Conservation (phyloP, 805 yeast genomes). For the Saturnispora sekii region DNA sequence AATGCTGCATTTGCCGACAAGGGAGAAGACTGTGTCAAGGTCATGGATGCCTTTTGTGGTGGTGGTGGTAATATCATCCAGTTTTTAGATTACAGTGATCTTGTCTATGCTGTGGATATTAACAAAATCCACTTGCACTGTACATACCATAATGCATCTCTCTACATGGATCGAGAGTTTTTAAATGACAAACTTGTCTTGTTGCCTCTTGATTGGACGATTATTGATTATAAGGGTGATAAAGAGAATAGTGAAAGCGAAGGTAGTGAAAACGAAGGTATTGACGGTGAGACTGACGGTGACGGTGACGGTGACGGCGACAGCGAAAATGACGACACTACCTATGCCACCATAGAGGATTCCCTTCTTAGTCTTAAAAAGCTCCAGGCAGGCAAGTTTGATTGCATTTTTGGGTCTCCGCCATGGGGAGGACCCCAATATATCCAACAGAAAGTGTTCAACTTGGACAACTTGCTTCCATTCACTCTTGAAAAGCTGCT, state of each 20-base stretch:
- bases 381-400: constrained; percentile 26
- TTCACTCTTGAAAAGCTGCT: constrained; percentile 36
- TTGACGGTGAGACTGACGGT: too few relatives aligned
- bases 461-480: constrained; percentile 37
- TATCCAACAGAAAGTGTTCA: constrained; percentile 31
- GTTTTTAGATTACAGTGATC: constrained; percentile 26
- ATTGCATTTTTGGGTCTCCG: constrained; percentile 60
- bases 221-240: neutral
- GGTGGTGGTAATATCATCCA: constrained; percentile 85
- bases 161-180: constrained; percentile 6
- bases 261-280: too few relatives aligned
- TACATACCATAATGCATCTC: constrained; percentile 5
- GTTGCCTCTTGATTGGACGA: constrained; percentile 10
- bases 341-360: constrained; percentile 4
- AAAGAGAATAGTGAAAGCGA: neutral
- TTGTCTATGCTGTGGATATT: constrained; percentile 10
- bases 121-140: constrained; percentile 12
- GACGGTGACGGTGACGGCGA: neutral
- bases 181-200: constrained; percentile 3
- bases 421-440: constrained; percentile 84
- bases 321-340: neutral
- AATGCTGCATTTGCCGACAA: constrained; percentile 68
- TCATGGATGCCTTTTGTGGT: constrained; percentile 73
- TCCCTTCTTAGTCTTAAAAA: neutral
- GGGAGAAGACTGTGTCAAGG: neutral